Percentiles rank a stretch among this genome's conserved stretches.
phyloP scores from a whole-genome alignment of 441 rosid genomes.

The Erodium chrysanthum region DNA sequence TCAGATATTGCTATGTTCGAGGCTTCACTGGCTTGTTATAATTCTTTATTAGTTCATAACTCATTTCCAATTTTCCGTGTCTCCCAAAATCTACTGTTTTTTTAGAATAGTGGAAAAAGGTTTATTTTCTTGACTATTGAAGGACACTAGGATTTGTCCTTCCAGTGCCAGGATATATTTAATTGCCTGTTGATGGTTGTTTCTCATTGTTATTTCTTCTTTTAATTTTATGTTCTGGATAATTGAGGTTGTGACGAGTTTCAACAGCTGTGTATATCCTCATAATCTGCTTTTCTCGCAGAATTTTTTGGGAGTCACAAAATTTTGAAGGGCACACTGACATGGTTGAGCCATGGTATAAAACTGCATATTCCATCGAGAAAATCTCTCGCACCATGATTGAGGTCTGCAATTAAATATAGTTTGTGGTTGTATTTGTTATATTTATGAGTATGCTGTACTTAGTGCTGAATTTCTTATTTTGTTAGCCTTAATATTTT shows the following conservation, averaged over 20 bases:
- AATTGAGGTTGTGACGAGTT: constrained; percentile 1
- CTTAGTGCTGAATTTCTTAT: not conserved
- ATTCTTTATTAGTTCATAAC: no score
- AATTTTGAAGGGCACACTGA: constrained; percentile 68
- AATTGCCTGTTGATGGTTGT: not conserved
- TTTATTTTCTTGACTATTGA: not conserved
- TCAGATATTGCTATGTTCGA: no score
- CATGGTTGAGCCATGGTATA: constrained; percentile 83
- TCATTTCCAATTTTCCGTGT: no score
- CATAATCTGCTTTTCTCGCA: constrained; percentile 25
- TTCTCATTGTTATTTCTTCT: not conserved
- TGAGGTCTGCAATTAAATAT: constrained; percentile 42
- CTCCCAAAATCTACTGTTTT: not conserved
- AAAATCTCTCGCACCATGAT: constrained; percentile 37
- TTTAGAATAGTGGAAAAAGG: not conserved
- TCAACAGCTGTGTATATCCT: constrained; percentile 13
- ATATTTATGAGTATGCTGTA: constrained; percentile 2
- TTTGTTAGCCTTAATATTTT: not conserved
- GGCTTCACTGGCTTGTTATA: no score
- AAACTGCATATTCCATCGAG: constrained; percentile 66
- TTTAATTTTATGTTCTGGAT: not conserved
- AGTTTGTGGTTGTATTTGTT: constrained; percentile 11
- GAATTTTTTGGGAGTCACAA: constrained; percentile 87
- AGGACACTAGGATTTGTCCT: not conserved
- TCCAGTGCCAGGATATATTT: not conserved